These are phyloP conservation scores for Penicillium sp. DNA, from an alignment of 2,329 filamentous ascomycete genomes.

Conservation along the genomic window DNA sequence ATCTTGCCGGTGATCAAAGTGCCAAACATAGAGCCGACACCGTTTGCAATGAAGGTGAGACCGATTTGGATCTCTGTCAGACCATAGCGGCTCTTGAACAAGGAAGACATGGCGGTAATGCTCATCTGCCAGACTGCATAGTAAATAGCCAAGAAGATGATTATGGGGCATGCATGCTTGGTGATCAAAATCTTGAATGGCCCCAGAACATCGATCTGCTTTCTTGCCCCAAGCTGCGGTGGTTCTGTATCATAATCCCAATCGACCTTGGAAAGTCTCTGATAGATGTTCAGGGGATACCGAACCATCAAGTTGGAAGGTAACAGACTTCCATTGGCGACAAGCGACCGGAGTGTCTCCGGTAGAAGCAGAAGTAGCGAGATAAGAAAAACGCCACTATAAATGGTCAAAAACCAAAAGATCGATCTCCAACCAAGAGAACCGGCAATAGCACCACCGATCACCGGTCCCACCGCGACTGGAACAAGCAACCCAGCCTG, in stretches of 20 bases:
- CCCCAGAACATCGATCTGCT: conserved; percentile 53
- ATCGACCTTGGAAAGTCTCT: conserved; percentile 15
- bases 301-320: conserved; percentile 25
- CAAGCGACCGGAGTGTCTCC: conserved; percentile 48
- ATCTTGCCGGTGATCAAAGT: conserved; percentile 60
- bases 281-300: conserved; percentile 30
- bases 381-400: conserved; percentile 42
- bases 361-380: conserved; percentile 45
- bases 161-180: conserved; percentile 53
- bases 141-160: conserved; percentile 57
- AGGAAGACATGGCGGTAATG: conserved; percentile 59
- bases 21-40: conserved; percentile 61
- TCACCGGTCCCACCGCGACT: conserved; percentile 50
- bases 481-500: conserved; percentile 46
- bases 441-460: conserved; percentile 49
- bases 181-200: conserved; percentile 56
- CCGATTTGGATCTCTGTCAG: conserved; percentile 56
- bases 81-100: conserved; percentile 54
- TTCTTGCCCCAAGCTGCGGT: conserved; percentile 31
- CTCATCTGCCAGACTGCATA: conserved; percentile 64
- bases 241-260: conserved; percentile 14
- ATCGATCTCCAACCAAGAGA: conserved; percentile 50
- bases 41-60: conserved; percentile 62
- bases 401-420: conserved; percentile 54
- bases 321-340: conserved; percentile 41